Evolutionary conservation across 352 stramenopile species (phyloP).

Genomic region (Salisapilia sapeloensis): DNA sequence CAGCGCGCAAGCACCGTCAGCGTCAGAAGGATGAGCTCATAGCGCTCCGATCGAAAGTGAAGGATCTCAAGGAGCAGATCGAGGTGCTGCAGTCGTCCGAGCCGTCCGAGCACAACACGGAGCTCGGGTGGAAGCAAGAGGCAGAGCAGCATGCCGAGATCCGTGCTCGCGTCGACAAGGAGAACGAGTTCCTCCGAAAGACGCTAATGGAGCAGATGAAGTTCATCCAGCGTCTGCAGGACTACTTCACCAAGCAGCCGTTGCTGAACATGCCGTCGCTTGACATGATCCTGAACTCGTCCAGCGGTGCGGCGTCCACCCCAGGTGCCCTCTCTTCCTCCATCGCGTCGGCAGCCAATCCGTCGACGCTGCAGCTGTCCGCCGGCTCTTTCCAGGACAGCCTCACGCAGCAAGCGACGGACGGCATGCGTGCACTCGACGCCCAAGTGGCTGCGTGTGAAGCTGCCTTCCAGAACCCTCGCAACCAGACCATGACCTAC

Average conservation of each 20-base stretch:
- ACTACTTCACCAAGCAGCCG: constrained; percentile 84
- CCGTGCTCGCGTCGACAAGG: constrained; percentile 71
- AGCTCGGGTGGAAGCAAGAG: constrained; percentile 80
- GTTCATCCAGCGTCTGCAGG: constrained; percentile 79
- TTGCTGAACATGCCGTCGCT: constrained; percentile 79
- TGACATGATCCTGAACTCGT: constrained; percentile 74
- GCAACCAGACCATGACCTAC: constrained; percentile 81
- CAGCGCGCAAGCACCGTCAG: constrained; percentile 73
- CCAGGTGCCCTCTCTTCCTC: constrained; percentile 37
- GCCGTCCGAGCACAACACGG: constrained; percentile 78
- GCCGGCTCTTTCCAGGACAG: constrained; percentile 69
- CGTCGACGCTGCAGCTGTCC: constrained; percentile 51
- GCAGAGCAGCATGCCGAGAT: constrained; percentile 80
- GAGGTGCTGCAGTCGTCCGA: constrained; percentile 79
- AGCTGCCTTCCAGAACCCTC: constrained; percentile 54
- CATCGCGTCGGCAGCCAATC: constrained; percentile 23
- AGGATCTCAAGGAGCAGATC: constrained; percentile 82
- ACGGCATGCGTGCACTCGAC: constrained; percentile 35
- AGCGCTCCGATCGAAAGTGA: constrained; percentile 70
- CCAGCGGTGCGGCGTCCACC: constrained; percentile 32
- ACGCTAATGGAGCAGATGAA: constrained; percentile 86
- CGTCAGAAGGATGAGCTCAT: constrained; percentile 81
- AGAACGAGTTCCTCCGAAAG: constrained; percentile 81
- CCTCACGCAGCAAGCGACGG: constrained; percentile 37
- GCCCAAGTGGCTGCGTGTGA: constrained; percentile 62